These are phyloP conservation scores for Heterobasidion irregulare DNA, from an alignment of 1,284 basidiomycete genomes.

Conservation along the genomic window DNA sequence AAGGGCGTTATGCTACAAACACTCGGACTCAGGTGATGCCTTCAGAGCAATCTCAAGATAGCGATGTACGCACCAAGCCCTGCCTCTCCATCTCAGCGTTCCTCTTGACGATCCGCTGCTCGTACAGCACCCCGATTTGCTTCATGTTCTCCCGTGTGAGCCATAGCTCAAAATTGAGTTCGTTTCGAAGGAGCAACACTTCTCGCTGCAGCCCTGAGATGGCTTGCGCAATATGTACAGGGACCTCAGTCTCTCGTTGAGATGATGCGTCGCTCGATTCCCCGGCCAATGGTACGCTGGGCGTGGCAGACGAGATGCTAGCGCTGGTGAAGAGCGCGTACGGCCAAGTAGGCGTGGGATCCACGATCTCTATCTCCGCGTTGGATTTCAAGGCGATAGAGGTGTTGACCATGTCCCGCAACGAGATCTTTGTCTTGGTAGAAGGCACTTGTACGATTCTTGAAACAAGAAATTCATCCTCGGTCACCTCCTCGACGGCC, in stretches of 20 bases:
- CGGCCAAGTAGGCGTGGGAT: slow-evolving; percentile 41
- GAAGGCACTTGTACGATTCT: slow-evolving; percentile 9
- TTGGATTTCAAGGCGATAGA: slow-evolving; percentile 65
- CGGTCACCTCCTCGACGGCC: not conserved
- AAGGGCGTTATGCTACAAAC: slow-evolving; percentile 61
- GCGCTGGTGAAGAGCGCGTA: slow-evolving; percentile 25
- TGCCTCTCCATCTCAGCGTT: slow-evolving; percentile 75
- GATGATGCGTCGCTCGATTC: slow-evolving; percentile 9
- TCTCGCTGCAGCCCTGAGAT: slow-evolving; percentile 67
- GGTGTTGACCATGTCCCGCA: slow-evolving; percentile 64
- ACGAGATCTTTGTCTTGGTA: slow-evolving; percentile 39
- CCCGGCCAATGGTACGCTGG: slow-evolving; percentile 14
- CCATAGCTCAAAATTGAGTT: slow-evolving; percentile 79
- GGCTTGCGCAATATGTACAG: slow-evolving; percentile 45
- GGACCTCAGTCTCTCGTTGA: slow-evolving; percentile 18
- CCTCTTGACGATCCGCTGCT: slow-evolving; percentile 62
- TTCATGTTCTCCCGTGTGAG: slow-evolving; percentile 68
- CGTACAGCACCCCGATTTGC: slow-evolving; percentile 71
- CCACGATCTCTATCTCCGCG: slow-evolving; percentile 48
- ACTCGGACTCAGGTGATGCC: slow-evolving; percentile 1
- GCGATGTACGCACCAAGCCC: slow-evolving; percentile 48
- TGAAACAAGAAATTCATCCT: not conserved
- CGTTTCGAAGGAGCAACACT: slow-evolving; percentile 62
- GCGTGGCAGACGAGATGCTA: slow-evolving; percentile 13
- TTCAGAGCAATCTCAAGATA: not conserved